Evolutionary conservation across 192 early-diverging fungal species (phyloP).

Genomic region (Coemansia sp.): DNA sequence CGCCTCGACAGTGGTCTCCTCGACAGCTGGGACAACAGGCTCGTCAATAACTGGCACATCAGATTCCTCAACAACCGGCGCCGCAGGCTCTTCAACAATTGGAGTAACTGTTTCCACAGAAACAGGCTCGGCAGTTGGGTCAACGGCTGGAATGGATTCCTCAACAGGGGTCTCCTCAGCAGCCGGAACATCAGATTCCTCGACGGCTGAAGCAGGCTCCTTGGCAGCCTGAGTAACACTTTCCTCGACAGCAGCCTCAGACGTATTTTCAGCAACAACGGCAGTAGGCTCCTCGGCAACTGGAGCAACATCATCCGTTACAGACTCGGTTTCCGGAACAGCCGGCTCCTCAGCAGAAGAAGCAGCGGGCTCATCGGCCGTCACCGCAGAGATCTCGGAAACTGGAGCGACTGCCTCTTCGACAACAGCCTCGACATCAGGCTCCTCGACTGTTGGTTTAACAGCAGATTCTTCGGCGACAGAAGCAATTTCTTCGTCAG

Average conservation of each 20-base stretch:
- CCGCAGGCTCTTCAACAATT: neutral
- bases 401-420: neutral
- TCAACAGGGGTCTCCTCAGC: neutral
- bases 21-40: neutral
- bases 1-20: neutral
- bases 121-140: too few relatives aligned
- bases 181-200: neutral
- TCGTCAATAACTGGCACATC: neutral
- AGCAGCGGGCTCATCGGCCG: neutral
- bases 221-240: neutral
- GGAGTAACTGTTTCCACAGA: too few relatives aligned
- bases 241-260: neutral
- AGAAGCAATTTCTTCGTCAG: neutral
- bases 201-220: neutral
- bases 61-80: neutral
- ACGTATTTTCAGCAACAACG: neutral
- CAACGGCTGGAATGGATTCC: too few relatives aligned
- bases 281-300: neutral
- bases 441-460: neutral
- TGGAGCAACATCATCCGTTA: neutral
- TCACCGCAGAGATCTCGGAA: neutral
- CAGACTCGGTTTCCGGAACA: conserved; percentile 7
- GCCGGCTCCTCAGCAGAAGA: conserved; percentile 4
- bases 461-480: neutral
- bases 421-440: neutral